Percentiles rank a stretch among this genome's conserved stretches.
Conservation (phyloP, 129 eudicot species). For the Pseudognaphalium luteoalbum region DNA sequence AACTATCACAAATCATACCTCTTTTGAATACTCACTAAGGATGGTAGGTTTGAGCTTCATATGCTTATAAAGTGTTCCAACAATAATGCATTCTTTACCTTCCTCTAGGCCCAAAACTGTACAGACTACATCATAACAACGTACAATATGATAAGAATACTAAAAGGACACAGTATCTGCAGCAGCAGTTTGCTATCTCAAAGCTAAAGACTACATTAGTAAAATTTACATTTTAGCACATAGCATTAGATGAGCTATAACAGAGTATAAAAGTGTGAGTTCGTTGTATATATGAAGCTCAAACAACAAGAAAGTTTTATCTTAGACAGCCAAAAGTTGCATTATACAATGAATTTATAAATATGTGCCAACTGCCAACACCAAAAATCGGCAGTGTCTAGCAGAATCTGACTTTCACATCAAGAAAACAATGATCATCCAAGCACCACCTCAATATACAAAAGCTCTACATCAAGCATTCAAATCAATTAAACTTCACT, state of each 20-base stretch:
- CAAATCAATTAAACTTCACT: background rate
- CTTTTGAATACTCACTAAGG: conserved; percentile 91
- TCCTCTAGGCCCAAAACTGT: conserved; percentile 82
- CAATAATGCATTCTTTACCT: conserved; percentile 82
- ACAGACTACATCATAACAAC: conserved; percentile 54
- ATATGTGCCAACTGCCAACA: background rate
- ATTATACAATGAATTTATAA: background rate
- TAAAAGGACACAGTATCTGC: background rate
- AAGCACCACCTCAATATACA: background rate
- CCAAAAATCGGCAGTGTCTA: background rate
- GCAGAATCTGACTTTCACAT: background rate
- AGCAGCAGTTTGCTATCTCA: background rate
- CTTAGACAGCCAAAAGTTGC: background rate
- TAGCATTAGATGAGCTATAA: background rate
- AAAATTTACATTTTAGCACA: background rate
- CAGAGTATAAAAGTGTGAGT: background rate
- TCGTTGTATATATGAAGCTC: background rate
- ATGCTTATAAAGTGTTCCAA: conserved; percentile 93
- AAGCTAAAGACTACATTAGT: background rate
- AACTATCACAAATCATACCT: conserved; percentile 45
- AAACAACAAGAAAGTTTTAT: background rate
- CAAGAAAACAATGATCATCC: background rate
- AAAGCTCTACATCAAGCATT: background rate
- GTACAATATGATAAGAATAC: conserved; percentile 13
- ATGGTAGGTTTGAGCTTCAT: conserved; percentile 93